Conservation (phyloP, 2,329 filamentous ascomycete species). For the Talaromyces sp. region DNA sequence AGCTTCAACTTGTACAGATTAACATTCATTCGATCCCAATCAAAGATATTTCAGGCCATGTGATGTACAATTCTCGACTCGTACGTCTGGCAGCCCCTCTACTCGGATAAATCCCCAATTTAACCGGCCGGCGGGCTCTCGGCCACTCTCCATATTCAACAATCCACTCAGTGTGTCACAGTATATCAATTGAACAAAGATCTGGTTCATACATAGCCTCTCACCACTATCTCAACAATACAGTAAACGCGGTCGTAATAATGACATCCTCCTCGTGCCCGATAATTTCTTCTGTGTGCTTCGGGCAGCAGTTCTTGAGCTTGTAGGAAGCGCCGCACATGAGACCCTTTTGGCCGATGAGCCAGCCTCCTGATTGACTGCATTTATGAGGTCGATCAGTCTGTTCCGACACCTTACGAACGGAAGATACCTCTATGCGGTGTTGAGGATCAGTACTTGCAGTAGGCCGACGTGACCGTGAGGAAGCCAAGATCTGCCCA, state of each 20-base stretch:
- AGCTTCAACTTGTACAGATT: no score
- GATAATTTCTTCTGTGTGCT: no score
- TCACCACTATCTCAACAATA: no score
- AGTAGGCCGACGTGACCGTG: not conserved
- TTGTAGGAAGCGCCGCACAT: no score
- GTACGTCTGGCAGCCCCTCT: not conserved
- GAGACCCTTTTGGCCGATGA: no score
- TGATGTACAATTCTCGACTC: not conserved
- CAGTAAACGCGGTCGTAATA: no score
- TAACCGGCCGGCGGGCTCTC: slow-evolving; percentile 2
- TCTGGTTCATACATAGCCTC: no score
- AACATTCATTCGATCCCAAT: not conserved
- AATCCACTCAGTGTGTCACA: not conserved
- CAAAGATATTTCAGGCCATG: not conserved
- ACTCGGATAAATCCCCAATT: slow-evolving; percentile 7
- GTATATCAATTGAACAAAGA: no score
- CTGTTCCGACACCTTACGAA: not conserved
- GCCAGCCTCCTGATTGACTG: no score
- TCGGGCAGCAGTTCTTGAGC: no score
- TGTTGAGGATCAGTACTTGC: slow-evolving; percentile 1
- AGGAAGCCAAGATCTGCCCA: not conserved
- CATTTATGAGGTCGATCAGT: no score
- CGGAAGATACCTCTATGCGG: not conserved
- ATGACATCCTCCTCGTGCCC: no score
- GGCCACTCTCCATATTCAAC: not conserved